These are phyloP conservation scores for Phytophthora cryptogea DNA, from an alignment of 352 stramenopile species.

Conservation along the genomic window DNA sequence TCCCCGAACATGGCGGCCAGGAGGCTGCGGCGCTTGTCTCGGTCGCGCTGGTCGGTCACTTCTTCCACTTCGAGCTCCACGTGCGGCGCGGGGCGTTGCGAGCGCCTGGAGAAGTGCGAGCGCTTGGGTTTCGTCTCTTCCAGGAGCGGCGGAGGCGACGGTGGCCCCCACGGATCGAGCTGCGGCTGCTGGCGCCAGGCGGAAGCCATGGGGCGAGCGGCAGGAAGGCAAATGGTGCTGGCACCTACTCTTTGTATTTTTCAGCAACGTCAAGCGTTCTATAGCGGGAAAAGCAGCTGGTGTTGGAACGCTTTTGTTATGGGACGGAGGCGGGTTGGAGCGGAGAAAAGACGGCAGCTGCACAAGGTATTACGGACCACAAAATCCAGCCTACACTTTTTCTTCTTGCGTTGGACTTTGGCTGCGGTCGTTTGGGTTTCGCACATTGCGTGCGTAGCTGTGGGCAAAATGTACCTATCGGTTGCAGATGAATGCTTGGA, in stretches of 20 bases:
- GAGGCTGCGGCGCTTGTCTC: conserved; percentile 23
- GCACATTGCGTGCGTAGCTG: conserved; percentile 2
- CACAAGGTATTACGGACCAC: conserved; percentile 13
- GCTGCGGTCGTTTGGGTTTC: conserved; percentile 9
- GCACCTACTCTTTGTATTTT: conserved; percentile 20
- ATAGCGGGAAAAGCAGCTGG: no score
- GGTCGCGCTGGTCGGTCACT: conserved; percentile 29
- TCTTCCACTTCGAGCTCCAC: conserved; percentile 43
- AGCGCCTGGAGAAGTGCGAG: conserved; percentile 25
- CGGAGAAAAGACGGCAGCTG: neutral
- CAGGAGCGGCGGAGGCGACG: conserved; percentile 29
- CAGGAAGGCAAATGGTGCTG: conserved; percentile 14
- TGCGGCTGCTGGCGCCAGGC: conserved; percentile 6
- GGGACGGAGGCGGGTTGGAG: neutral
- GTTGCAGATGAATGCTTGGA: conserved; percentile 5
- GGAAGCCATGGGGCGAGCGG: conserved; percentile 23
- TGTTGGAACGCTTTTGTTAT: neutral
- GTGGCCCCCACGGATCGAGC: conserved; percentile 5
- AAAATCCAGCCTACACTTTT: conserved; percentile 32
- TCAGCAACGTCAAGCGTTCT: neutral
- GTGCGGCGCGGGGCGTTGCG: conserved; percentile 15
- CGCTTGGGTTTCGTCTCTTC: conserved; percentile 27
- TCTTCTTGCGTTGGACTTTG: conserved; percentile 12
- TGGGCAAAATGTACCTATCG: conserved; percentile 2
- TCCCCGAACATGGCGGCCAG: conserved; percentile 35